Conservation (phyloP, 116 monocot genomes). For the Dioscorea cayenensis region DNA sequence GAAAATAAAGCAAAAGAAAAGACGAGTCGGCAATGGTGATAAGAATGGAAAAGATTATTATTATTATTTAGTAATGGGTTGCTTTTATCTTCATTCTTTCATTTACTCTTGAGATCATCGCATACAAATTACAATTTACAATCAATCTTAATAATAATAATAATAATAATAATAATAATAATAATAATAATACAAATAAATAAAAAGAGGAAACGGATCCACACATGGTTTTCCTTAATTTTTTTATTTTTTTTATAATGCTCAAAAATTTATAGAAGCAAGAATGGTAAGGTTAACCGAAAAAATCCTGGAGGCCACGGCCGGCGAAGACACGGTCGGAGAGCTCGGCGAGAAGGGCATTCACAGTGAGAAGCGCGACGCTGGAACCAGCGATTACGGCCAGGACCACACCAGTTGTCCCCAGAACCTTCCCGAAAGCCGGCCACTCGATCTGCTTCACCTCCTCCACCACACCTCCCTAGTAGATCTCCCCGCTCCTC, state of each 20-base stretch:
- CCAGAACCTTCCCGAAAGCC: slow-evolving; percentile 65
- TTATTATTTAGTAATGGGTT: neutral
- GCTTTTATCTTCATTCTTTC: neutral
- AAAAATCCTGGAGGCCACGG: slow-evolving; percentile 71
- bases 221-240: neutral
- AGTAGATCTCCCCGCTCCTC: slow-evolving; percentile 16
- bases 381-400: slow-evolving; percentile 81
- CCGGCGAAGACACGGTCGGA: slow-evolving; percentile 86
- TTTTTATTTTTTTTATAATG: neutral
- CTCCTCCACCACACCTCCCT: slow-evolving; percentile 67
- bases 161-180: too few relatives aligned
- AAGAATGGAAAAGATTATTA: too few relatives aligned
- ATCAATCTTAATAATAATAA: neutral
- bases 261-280: too few relatives aligned
- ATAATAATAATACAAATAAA: too few relatives aligned
- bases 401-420: slow-evolving; percentile 90
- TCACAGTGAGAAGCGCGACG: slow-evolving; percentile 80
- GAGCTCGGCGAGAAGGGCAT: slow-evolving; percentile 80
- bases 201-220: neutral
- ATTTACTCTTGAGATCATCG: neutral
- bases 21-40: neutral
- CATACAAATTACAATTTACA: too few relatives aligned
- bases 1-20: neutral
- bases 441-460: slow-evolving; percentile 92
- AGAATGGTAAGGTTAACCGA: slow-evolving; percentile 15